These are phyloP conservation scores for Metschnikowia hibisci DNA, from an alignment of 805 yeast species.

Conservation along the genomic window DNA sequence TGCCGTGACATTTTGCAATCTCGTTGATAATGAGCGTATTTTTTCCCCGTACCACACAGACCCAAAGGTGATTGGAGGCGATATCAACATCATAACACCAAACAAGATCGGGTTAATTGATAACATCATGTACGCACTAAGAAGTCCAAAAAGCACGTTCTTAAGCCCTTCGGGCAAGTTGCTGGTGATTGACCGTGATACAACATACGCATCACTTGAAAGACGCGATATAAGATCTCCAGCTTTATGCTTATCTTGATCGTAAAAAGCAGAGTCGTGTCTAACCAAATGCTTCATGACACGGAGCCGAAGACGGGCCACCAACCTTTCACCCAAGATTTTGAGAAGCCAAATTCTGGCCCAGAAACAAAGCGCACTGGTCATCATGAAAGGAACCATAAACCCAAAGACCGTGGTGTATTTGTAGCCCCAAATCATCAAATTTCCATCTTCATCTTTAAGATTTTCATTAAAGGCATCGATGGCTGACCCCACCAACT, in stretches of 20 bases:
- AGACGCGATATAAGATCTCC: slow-evolving; percentile 44
- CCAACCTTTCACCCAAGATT: slow-evolving; percentile 41
- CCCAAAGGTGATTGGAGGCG: slow-evolving; percentile 44
- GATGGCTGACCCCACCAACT: slow-evolving; percentile 41
- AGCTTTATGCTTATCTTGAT: slow-evolving; percentile 42
- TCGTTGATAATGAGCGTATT: slow-evolving; percentile 37
- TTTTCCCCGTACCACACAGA: slow-evolving; percentile 45
- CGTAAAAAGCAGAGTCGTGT: slow-evolving; percentile 41
- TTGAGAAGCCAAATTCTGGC: slow-evolving; percentile 42
- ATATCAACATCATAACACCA: slow-evolving; percentile 41
- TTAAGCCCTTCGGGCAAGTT: slow-evolving; percentile 45
- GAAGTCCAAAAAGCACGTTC: slow-evolving; percentile 39
- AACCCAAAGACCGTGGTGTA: slow-evolving; percentile 37
- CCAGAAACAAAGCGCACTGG: slow-evolving; percentile 44
- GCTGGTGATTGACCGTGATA: slow-evolving; percentile 39
- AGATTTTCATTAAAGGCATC: slow-evolving; percentile 37
- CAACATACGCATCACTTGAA: slow-evolving; percentile 45
- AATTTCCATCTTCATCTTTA: slow-evolving; percentile 36
- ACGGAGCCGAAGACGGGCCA: slow-evolving; percentile 38
- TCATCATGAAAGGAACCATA: slow-evolving; percentile 43
- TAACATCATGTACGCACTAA: slow-evolving; percentile 44
- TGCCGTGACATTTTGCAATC: slow-evolving; percentile 43
- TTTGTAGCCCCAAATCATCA: slow-evolving; percentile 43
- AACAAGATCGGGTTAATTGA: slow-evolving; percentile 39
- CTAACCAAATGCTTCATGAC: slow-evolving; percentile 41